Evolutionary conservation across 352 stramenopile species (phyloP), one percentile per base, ranked within the genome.

Genomic region (Blastocystis sp.): DNA sequence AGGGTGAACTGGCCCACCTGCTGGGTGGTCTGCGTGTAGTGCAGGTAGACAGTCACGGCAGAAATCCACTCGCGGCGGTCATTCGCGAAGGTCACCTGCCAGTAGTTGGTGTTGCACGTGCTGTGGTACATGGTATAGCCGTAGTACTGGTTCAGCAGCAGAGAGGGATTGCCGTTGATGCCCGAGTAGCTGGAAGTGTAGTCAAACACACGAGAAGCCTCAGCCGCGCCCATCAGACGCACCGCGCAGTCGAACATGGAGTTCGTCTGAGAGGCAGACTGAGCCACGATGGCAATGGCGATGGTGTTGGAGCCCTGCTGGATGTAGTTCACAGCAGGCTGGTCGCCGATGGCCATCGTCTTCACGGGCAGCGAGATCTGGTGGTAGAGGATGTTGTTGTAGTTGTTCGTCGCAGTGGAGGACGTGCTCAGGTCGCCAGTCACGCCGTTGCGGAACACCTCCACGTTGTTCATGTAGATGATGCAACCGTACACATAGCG

Each of bases 371-470:
- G 66, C 3, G 66, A 77, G 14, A 77, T 54, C 4, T n/a, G 34
- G 52, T 54, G 66, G 60, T 77, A 77, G 19, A 61, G 38, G 4
- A 77, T 19, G 60, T 54, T 21, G 3, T 34, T 54, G 19, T 77
- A 77, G 3, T 3, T 57, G 14, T 17, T 71, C 19, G 4, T 14
- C 19, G 64, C 14, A n/a, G 24, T 21, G 24, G n/a, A n/a, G 2
- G 66, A 54, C 3, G 66, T 40, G 4, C 4, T 28, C 3, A 54
- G 17, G 21, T 24, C 52, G 17, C 42, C 66, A n/a, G 43, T 59
- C 2, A 77, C 34, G n/a, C 66, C 66, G n/a, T 77, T 77, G 62
- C 74, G 19, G 38, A 84, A 84, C 38, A 57, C 74, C 64, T 84
- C 74, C 4, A 28, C 21, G 19, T 45, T 45, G 64, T 84, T 84